Conservation (phyloP, 1,139 yeast genomes). For the Candida sanyaensis region DNA sequence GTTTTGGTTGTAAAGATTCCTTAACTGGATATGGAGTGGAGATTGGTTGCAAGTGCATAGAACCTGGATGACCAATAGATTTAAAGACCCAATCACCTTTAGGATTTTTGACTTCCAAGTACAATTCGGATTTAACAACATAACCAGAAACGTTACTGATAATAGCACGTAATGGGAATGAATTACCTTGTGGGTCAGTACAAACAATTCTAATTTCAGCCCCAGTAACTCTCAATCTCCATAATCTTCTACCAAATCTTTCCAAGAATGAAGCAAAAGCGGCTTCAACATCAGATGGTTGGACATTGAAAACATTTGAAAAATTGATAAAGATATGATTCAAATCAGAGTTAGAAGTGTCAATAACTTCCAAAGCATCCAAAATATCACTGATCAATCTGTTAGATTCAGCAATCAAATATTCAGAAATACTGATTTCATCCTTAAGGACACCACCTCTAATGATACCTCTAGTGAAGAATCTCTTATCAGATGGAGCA, state of each 20-base stretch:
- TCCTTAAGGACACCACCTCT: constrained; percentile 95
- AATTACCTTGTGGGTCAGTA: constrained; percentile 83
- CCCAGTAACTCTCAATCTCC: constrained; percentile 95
- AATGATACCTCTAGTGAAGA: constrained; percentile 94
- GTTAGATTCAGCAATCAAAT: constrained; percentile 93
- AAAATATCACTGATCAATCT: constrained; percentile 93
- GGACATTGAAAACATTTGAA: constrained; percentile 89
- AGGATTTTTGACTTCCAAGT: constrained; percentile 88
- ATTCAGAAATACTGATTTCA: constrained; percentile 89
- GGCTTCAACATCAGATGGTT: constrained; percentile 94
- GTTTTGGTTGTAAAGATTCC: constrained; percentile 97
- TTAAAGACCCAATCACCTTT: constrained; percentile 97
- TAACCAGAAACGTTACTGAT: constrained; percentile 96
- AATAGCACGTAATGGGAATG: constrained; percentile 95
- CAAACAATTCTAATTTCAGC: constrained; percentile 97
- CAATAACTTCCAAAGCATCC: constrained; percentile 92
- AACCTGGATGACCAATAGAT: constrained; percentile 90
- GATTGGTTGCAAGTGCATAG: constrained; percentile 95
- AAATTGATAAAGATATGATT: constrained; percentile 96
- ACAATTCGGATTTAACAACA: constrained; percentile 92
- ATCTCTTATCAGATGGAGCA: constrained; percentile 90
- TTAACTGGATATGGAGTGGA: constrained; percentile 96
- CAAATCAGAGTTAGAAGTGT: constrained; percentile 91
- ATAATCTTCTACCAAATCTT: constrained; percentile 93
- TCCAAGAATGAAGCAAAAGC: constrained; percentile 98